Evolutionary conservation across 352 stramenopile species (phyloP).

Genomic region (Phytophthora kernoviae): DNA sequence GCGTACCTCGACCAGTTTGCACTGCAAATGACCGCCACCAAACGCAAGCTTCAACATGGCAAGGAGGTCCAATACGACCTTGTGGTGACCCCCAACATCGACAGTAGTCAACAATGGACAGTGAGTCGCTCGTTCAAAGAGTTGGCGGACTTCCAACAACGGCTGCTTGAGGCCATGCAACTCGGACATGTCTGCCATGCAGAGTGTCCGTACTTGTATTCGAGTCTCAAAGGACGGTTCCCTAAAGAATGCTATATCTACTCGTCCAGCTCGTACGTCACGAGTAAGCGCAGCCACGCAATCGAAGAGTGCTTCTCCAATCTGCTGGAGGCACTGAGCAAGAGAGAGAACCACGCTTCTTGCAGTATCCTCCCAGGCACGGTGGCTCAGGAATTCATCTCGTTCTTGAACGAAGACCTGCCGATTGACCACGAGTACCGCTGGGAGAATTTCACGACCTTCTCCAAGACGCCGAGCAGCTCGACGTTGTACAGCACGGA

Average conservation of each 20-base stretch:
- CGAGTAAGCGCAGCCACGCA: constrained; percentile 38
- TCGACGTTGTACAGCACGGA: constrained; percentile 27
- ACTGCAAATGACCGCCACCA: constrained; percentile 28
- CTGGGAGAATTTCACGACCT: constrained; percentile 45
- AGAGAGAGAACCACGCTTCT: constrained; percentile 44
- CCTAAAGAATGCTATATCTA: constrained; percentile 55
- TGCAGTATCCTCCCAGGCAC: constrained; percentile 52
- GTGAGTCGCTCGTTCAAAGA: constrained; percentile 55
- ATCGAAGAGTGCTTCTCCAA: constrained; percentile 43
- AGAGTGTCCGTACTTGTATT: constrained; percentile 65
- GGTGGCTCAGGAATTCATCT: constrained; percentile 59
- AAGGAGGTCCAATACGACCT: constrained; percentile 59
- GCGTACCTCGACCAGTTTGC: constrained; percentile 40
- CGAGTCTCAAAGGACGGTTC: constrained; percentile 67
- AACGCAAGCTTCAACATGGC: constrained; percentile 19
- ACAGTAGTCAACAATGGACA: constrained; percentile 42
- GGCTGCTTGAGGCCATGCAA: constrained; percentile 41
- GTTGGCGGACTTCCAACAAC: constrained; percentile 45
- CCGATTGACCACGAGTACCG: constrained; percentile 67
- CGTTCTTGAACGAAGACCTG: constrained; percentile 69
- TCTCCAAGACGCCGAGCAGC: constrained; percentile 51
- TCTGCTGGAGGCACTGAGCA: constrained; percentile 42
- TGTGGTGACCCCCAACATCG: constrained; percentile 37
- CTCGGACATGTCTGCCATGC: constrained; percentile 61
- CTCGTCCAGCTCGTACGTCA: constrained; percentile 42